Evolutionary conservation across 306 rosid species (phyloP).

Genomic region (Trifolium repens): DNA sequence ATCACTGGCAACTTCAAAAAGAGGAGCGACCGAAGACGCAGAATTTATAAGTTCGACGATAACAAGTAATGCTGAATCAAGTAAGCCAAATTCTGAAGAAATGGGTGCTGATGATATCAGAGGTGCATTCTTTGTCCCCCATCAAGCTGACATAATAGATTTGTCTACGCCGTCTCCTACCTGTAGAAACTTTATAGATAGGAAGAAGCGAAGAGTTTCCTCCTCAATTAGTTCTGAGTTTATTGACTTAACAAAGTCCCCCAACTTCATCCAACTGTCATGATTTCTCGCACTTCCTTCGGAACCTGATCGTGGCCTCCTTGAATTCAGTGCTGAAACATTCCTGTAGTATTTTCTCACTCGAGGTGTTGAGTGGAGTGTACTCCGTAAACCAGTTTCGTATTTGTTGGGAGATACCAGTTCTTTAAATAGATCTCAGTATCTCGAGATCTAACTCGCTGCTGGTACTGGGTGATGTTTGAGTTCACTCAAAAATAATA

Average conservation of each 20-base stretch:
- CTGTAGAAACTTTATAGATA: slow-evolving; percentile 52
- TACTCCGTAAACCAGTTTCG: no score
- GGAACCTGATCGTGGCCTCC: no score
- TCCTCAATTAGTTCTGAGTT: slow-evolving; percentile 49
- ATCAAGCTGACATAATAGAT: slow-evolving; percentile 71
- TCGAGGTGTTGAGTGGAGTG: no score
- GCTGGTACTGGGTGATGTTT: neutral
- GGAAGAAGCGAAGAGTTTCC: slow-evolving; percentile 66
- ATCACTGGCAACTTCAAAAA: slow-evolving; percentile 25
- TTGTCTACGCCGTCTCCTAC: slow-evolving; percentile 79
- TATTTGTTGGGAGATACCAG: neutral
- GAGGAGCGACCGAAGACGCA: slow-evolving; percentile 39
- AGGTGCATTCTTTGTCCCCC: slow-evolving; percentile 37
- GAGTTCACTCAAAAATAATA: neutral
- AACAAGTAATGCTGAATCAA: slow-evolving; percentile 32
- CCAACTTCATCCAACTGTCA: slow-evolving; percentile 68
- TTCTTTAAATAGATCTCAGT: neutral
- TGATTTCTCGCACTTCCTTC: slow-evolving; percentile 7
- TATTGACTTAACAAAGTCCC: slow-evolving; percentile 79
- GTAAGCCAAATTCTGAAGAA: slow-evolving; percentile 41
- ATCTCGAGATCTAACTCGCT: neutral
- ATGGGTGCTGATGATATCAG: slow-evolving; percentile 27
- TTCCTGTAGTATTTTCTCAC: no score
- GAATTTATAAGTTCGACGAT: slow-evolving; percentile 4
- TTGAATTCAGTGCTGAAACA: no score